phyloP scores from a whole-genome alignment of 2,329 filamentous ascomycete genomes.

The Diaporthe citri region DNA sequence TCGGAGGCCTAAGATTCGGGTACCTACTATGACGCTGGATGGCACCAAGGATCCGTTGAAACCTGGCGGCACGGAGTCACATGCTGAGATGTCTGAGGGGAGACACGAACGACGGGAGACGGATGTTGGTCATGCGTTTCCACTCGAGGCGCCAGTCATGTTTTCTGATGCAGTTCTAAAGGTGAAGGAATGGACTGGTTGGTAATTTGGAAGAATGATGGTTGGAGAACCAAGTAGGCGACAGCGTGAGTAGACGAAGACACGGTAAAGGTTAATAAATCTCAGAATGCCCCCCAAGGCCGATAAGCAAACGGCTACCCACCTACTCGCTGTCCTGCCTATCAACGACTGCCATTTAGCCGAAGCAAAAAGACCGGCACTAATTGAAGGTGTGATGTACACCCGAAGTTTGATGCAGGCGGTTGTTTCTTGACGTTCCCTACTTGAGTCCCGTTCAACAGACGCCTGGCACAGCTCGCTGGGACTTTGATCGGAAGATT shows the following conservation, averaged over 20 bases:
- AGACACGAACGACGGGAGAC: not conserved
- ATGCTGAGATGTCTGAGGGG: constrained; percentile 1
- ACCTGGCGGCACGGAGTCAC: not conserved
- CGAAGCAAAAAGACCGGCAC: too few species aligned
- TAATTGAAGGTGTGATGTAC: too few species aligned
- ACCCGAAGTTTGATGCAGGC: too few species aligned
- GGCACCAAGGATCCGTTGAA: not conserved
- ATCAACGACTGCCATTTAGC: too few species aligned
- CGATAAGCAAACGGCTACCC: not conserved
- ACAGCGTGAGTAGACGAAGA: not conserved
- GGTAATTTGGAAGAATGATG: not conserved
- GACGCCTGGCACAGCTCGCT: too few species aligned
- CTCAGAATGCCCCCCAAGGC: not conserved
- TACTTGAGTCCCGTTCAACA: too few species aligned
- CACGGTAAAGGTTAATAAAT: not conserved
- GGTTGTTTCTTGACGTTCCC: too few species aligned
- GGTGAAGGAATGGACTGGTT: not conserved
- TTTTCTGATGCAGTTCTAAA: constrained; percentile 1
- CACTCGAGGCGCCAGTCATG: not conserved
- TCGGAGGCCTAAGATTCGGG: not conserved
- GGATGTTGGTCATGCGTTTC: not conserved
- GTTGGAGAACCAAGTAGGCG: not conserved
- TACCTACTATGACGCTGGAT: not conserved
- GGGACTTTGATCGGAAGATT: too few species aligned
- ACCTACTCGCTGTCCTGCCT: not conserved